A percentile compares a stretch with the other conserved stretches of the same genome.
phyloP scores from a whole-genome alignment of 208 protist genomes.

The Leptomonas pyrrhocoris region DNA sequence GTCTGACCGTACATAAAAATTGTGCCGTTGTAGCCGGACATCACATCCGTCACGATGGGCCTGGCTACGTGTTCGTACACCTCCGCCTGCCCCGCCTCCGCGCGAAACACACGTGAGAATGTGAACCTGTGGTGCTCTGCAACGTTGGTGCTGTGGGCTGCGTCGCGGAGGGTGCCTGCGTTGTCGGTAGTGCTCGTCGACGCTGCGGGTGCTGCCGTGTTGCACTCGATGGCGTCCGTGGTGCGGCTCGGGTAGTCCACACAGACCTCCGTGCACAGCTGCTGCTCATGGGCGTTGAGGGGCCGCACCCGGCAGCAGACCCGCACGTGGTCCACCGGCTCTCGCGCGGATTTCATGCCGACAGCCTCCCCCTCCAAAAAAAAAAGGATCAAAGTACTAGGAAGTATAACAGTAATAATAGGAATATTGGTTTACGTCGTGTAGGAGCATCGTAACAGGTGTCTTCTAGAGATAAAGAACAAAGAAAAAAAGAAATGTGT shows the following conservation, averaged over 20 bases:
- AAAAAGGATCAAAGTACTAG: neutral
- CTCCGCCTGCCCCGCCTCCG: conserved; percentile 56
- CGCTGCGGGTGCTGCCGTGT: neutral
- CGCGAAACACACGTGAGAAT: conserved; percentile 70
- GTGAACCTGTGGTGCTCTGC: conserved; percentile 45
- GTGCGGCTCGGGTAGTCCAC: conserved; percentile 12
- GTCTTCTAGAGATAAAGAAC: neutral
- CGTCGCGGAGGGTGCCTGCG: too few species aligned
- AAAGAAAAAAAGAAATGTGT: neutral
- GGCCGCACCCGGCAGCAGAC: conserved; percentile 62
- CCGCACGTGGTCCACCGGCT: conserved; percentile 40
- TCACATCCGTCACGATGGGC: conserved; percentile 89
- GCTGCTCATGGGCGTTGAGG: conserved; percentile 34
- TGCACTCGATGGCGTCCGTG: conserved; percentile 23
- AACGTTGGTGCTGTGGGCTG: neutral
- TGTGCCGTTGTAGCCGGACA: conserved; percentile 89
- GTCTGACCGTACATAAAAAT: conserved; percentile 94
- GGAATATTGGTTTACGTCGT: neutral
- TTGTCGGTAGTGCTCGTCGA: neutral
- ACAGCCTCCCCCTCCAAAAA: neutral
- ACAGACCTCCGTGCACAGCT: conserved; percentile 28
- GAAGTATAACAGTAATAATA: conserved; percentile 8
- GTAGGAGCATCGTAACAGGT: too few species aligned
- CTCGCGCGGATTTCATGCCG: conserved; percentile 24
- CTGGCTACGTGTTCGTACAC: conserved; percentile 87